phyloP scores from a whole-genome alignment of 768 basidiomycete genomes.

The Hygrophoropsis aurantiaca region DNA sequence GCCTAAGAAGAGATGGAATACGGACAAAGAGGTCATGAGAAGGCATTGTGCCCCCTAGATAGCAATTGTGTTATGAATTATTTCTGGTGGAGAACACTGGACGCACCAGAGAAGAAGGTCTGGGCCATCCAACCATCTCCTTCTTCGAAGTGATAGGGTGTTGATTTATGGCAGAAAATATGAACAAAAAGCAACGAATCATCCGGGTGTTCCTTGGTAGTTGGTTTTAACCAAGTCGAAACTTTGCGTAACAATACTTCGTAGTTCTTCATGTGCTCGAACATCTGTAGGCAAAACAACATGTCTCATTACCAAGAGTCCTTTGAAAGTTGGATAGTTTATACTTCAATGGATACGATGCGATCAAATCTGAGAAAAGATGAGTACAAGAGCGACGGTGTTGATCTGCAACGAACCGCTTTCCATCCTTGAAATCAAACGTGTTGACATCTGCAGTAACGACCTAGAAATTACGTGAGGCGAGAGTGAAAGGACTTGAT shows the following conservation, averaged over 20 bases:
- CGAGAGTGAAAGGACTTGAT: background rate
- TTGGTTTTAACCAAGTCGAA: conserved; percentile 61
- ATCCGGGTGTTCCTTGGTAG: conserved; percentile 19
- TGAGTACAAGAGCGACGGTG: background rate
- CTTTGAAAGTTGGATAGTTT: background rate
- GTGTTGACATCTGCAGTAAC: conserved; percentile 70
- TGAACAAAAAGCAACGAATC: conserved; percentile 65
- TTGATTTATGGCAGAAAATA: conserved; percentile 64
- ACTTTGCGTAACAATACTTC: conserved; percentile 58
- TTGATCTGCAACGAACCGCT: conserved; percentile 33
- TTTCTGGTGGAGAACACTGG: background rate
- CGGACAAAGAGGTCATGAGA: conserved; percentile 60
- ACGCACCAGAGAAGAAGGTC: conserved; percentile 63
- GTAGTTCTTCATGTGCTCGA: conserved; percentile 80
- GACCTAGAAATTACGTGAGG: conserved; percentile 34
- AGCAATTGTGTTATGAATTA: background rate
- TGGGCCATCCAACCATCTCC: conserved; percentile 75
- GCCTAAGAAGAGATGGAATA: no score
- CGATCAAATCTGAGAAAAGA: conserved; percentile 56
- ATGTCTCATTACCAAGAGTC: background rate
- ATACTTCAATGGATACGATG: conserved; percentile 67
- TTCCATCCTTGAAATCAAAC: conserved; percentile 52
- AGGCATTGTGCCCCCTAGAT: conserved; percentile 67
- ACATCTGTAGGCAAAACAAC: conserved; percentile 45
- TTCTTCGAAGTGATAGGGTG: conserved; percentile 69